Conservation (phyloP, 2,329 filamentous ascomycete genomes). For the Lecanicillium sp. region DNA sequence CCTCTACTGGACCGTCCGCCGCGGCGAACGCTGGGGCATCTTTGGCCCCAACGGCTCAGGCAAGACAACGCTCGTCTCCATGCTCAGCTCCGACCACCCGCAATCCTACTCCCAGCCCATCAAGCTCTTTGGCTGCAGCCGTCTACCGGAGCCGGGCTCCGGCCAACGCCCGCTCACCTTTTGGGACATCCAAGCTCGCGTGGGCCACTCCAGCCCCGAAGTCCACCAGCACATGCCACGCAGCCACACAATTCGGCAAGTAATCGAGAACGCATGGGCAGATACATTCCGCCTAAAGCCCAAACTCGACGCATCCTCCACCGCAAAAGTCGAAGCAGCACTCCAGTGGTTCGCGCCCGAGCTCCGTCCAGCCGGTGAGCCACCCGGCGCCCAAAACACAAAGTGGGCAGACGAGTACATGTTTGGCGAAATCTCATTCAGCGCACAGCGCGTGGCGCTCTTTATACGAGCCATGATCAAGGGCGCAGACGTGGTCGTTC, state of each 20-base stretch:
- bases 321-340: conserved; percentile 55
- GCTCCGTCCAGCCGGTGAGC: conserved; percentile 46
- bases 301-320: conserved; percentile 48
- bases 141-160: conserved; percentile 65
- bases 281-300: conserved; percentile 75
- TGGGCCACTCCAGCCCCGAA: conserved; percentile 91
- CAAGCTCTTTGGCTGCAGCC: conserved; percentile 72
- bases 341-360: conserved; percentile 73
- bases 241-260: conserved; percentile 60
- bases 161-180: conserved; percentile 67
- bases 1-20: conserved; percentile 72
- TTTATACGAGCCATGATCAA: conserved; percentile 79
- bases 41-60: conserved; percentile 93
- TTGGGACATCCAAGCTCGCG: conserved; percentile 82
- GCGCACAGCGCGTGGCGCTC: conserved; percentile 74
- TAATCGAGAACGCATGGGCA: conserved; percentile 81
- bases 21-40: conserved; percentile 82
- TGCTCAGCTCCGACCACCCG: conserved; percentile 92
- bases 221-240: conserved; percentile 90
- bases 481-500: conserved; percentile 69
- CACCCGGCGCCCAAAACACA: conserved; percentile 20
- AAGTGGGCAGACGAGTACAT: conserved; percentile 59
- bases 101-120: conserved; percentile 88
- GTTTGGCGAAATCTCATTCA: conserved; percentile 72
- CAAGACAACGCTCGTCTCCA: conserved; percentile 87